Base-by-base conservation (phyloP, 2,329 filamentous ascomycete genomes). In the Aspergillus flavus region DNA sequence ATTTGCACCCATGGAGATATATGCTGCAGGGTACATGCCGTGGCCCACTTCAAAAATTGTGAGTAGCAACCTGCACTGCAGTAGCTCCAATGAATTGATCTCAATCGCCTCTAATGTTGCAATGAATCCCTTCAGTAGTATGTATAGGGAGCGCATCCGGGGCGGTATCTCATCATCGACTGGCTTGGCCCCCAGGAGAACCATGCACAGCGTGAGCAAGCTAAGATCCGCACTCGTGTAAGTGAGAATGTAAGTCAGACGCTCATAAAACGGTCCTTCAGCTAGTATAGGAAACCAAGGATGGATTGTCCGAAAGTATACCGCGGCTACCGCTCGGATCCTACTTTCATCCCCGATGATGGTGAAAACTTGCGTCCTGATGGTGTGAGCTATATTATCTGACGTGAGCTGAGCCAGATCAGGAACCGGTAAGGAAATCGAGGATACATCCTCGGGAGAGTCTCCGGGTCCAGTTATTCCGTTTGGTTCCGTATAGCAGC, bases 221-320 rank as follows among this genome's bases (percentile, higher is more conserved):
- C 57, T 21, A 16, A 53, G 21, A 5, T 43, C 57, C 14, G 57
- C 34, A 21, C n/a, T 28, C 12, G 9, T 1, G 21, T 53, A n/a
- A 12, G 28, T 21, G 6, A 21, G 23, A 5, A 52, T 39, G 3
- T 41, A 39, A 5, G 46, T 19, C 3, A 59, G 26, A 16, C 46
- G 46, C 1, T 39, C 9, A 4, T 53, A 30, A n/a, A 30, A 59
- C 43, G 34, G n/a, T 11, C 4, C 19, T 30, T 59, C 46, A 23
- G 30, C 32, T n/a, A 59, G 16, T n/a, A 53, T 19, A 4, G 57
- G 46, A 16, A 59, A 39, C 57, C 57, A 53, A n/a, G 26, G 26
- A 36, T 59, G 57, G 16, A 59, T 50, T 14, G 57, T 53, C 48
- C 34, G 57, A 32, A 59, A 59, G 11, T 53, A 59, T 52, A 21